Evolutionary conservation across 345 rosid genomes (phyloP), one percentile per base, ranked within the genome.

Genomic region (Firmiana major): DNA sequence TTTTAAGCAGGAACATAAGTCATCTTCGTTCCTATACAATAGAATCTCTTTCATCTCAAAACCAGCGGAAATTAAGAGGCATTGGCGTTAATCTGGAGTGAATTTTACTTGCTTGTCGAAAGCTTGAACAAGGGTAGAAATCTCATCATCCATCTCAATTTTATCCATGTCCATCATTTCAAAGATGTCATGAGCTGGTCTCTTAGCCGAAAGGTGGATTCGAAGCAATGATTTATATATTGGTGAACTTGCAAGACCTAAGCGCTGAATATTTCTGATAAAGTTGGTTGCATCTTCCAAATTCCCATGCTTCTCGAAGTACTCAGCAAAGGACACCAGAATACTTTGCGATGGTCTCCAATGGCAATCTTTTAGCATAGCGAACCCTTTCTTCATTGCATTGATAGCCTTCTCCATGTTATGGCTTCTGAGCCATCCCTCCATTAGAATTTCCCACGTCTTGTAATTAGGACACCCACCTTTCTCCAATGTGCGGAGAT

Each of bases 381-480:
- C 9, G 53, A 89, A 80, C n/a, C 80, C 86, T 76, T 74, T 73
- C 83, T 73, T 84, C 92, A 91, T 81, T 46, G 92, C 89, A 78
- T 79, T 77, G 22, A 88, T 58, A 45, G 92, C 93, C 74, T 89
- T 87, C 17, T 75, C 87, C 89, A 89, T 87, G 66, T 81, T 73
- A 58, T 73, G 67, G 77, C 80, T 71, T 69, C 81, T 87, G 75
- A 88, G 81, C 90, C 90, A 87, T 26, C 90, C 93, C 79, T 91
- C 93, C 84, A 31, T 31, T 31, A 31, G 34, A 31, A 31, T 31
- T 31, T 31, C 34, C 34, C 34, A 80, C 83, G 93, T 89, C 84
- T 89, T 91, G 77, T 84, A 89, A 77, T 91, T 91, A 19, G 96
- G 93, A 62, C 48, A 51, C 57, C 93, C 93, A 70, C 96, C 92